Percentiles rank a stretch among this genome's conserved stretches.
Evolutionary conservation across 306 rosid species (phyloP).

Genomic region (Rosa persica): DNA sequence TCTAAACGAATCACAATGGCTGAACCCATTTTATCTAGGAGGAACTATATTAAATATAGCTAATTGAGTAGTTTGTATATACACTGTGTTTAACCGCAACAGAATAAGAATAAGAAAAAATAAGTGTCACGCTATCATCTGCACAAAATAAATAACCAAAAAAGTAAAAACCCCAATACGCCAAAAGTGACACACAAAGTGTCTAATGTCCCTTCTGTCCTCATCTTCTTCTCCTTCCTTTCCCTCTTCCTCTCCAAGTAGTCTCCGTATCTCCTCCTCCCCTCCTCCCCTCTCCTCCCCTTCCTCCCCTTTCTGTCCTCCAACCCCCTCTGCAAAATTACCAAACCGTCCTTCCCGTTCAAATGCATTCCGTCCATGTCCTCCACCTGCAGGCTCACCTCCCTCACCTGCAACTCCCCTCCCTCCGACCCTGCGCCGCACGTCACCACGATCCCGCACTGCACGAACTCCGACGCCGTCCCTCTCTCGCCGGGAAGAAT

Average conservation of each 20-base stretch:
- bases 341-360: constrained; percentile 70
- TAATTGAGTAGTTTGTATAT: background rate
- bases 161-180: constrained; percentile 27
- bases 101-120: background rate
- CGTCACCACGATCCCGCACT: constrained; percentile 47
- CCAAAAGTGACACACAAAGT: constrained; percentile 49
- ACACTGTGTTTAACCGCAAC: background rate
- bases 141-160: constrained; percentile 30
- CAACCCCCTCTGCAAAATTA: constrained; percentile 47
- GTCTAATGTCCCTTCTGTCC: constrained; percentile 67
- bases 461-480: constrained; percentile 47
- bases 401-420: constrained; percentile 56
- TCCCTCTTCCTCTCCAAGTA: constrained; percentile 39
- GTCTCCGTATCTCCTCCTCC: constrained; percentile 37
- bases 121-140: constrained; percentile 8
- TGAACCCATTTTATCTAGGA: background rate
- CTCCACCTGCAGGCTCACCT: constrained; percentile 61
- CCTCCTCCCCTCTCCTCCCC: constrained; percentile 13
- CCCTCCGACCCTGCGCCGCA: constrained; percentile 39
- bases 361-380: constrained; percentile 67
- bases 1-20: background rate
- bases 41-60: too few relatives aligned
- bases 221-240: constrained; percentile 47
- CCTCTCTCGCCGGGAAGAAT: constrained; percentile 51
- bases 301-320: constrained; percentile 46